A percentile compares a stretch with the other conserved stretches of the same genome.
These are phyloP conservation scores for Thermothelomyces thermophilus DNA, from an alignment of 2,329 filamentous ascomycete species.

Conservation along the genomic window DNA sequence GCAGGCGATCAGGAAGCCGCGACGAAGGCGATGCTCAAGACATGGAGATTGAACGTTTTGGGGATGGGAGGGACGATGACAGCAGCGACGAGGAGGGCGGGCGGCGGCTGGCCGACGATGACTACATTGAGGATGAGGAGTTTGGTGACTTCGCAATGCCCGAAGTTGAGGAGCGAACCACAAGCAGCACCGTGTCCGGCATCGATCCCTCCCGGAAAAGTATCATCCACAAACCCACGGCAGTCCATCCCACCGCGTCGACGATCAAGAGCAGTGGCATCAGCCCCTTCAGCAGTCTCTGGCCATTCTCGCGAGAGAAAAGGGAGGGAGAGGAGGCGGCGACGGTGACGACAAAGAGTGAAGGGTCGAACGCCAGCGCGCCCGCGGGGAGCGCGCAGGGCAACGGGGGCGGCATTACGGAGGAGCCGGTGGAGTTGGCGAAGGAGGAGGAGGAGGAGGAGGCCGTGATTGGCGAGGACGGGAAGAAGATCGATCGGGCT, in stretches of 20 bases:
- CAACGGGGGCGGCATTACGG: constrained; percentile 27
- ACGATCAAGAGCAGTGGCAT: constrained; percentile 24
- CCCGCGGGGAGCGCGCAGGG: constrained; percentile 24
- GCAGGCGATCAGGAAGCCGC: constrained; percentile 4
- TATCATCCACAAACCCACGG: constrained; percentile 49
- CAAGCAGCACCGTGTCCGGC: constrained; percentile 13
- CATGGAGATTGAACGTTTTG: constrained; percentile 27
- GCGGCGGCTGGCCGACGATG: constrained; percentile 40
- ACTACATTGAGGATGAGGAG: constrained; percentile 55
- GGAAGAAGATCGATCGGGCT: constrained; percentile 38
- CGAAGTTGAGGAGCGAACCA: constrained; percentile 35
- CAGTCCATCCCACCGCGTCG: constrained; percentile 38
- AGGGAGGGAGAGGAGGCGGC: constrained; percentile 28
- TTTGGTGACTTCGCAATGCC: constrained; percentile 65
- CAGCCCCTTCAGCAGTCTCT: constrained; percentile 44
- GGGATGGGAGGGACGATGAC: constrained; percentile 33
- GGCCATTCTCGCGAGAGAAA: constrained; percentile 47
- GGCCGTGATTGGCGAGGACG: constrained; percentile 34
- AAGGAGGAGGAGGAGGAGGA: constrained; percentile 18
- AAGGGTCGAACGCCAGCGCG: neutral
- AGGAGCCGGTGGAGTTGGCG: constrained; percentile 26
- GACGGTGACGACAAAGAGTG: constrained; percentile 24
- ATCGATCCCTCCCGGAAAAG: constrained; percentile 32
- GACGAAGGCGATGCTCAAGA: constrained; percentile 15
- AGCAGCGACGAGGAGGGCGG: constrained; percentile 35